Conservation (phyloP, 495 filamentous ascomycete species). For the Pseudevernia furfuracea region DNA sequence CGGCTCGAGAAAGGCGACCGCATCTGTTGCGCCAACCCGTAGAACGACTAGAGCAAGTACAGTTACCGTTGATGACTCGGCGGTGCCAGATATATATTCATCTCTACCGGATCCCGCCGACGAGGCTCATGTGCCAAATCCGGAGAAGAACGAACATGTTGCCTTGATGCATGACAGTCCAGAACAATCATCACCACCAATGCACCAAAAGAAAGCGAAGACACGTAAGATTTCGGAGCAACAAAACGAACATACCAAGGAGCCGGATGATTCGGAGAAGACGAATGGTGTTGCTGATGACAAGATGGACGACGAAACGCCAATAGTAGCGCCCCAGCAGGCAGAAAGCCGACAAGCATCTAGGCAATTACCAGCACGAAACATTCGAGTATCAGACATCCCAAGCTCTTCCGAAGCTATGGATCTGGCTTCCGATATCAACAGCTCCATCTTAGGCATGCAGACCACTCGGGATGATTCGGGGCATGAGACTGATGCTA, state of each 20-base stretch:
- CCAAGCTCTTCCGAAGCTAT: constrained; percentile 3
- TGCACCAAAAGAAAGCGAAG: neutral
- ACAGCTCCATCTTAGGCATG: constrained; percentile 18
- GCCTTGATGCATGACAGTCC: neutral
- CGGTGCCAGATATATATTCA: neutral
- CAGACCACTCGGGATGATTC: constrained; percentile 29
- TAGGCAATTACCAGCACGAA: constrained; percentile 3
- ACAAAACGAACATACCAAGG: neutral
- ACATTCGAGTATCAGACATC: neutral
- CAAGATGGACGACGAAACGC: neutral
- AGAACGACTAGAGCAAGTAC: constrained; percentile 25
- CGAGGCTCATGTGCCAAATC: neutral
- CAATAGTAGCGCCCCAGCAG: neutral
- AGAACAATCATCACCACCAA: neutral
- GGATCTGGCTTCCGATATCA: constrained; percentile 6
- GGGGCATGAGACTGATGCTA: constrained; percentile 33
- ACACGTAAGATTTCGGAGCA: constrained; percentile 6
- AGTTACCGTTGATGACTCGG: constrained; percentile 5
- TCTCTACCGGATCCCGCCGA: neutral
- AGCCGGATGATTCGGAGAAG: constrained; percentile 1
- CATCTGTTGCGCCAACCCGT: constrained; percentile 24
- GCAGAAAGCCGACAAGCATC: constrained; percentile 14
- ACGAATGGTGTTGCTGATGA: neutral
- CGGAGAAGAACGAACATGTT: neutral
- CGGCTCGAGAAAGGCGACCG: constrained; percentile 23